Evolutionary conservation across 208 protist species (phyloP).

Genomic region (Trypanosomatidae sp.): DNA sequence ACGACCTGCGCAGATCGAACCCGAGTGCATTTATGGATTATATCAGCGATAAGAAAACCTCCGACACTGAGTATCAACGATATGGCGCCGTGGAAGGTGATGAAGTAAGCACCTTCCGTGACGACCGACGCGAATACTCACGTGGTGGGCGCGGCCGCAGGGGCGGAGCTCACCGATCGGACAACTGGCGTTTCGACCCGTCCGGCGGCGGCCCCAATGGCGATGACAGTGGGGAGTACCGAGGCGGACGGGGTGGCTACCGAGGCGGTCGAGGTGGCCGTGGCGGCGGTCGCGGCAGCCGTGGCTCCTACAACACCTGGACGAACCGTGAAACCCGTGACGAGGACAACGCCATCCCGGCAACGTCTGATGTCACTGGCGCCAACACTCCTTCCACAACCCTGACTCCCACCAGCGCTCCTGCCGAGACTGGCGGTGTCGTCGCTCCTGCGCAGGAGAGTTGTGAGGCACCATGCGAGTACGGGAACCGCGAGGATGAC

Average conservation of each 20-base stretch:
- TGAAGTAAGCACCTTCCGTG: conserved; percentile 34
- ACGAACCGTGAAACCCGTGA: conserved; percentile 21
- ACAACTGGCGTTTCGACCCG: conserved; percentile 42
- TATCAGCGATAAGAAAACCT: conserved; percentile 34
- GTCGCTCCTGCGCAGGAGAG: conserved; percentile 1
- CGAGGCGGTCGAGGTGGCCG: conserved; percentile 14
- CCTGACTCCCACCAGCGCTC: not conserved
- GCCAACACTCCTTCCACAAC: not conserved
- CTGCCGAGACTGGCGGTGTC: not conserved
- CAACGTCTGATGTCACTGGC: conserved; percentile 1
- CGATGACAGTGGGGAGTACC: conserved; percentile 24
- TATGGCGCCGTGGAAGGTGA: conserved; percentile 40
- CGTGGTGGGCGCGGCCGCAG: conserved; percentile 39
- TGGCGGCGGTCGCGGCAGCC: conserved; percentile 18
- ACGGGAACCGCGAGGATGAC: conserved; percentile 25
- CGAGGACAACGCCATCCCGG: conserved; percentile 12
- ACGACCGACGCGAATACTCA: conserved; percentile 44
- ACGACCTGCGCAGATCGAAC: conserved; percentile 6
- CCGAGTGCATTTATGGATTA: conserved; percentile 50
- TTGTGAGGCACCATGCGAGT: conserved; percentile 14
- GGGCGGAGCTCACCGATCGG: conserved; percentile 36
- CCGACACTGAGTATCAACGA: conserved; percentile 55
- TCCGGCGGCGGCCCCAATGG: conserved; percentile 17
- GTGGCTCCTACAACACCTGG: conserved; percentile 24
- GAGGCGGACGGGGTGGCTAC: conserved; percentile 18